Conservation (phyloP, 139 green algal genomes). For the Zygnema circumcarinatum region DNA sequence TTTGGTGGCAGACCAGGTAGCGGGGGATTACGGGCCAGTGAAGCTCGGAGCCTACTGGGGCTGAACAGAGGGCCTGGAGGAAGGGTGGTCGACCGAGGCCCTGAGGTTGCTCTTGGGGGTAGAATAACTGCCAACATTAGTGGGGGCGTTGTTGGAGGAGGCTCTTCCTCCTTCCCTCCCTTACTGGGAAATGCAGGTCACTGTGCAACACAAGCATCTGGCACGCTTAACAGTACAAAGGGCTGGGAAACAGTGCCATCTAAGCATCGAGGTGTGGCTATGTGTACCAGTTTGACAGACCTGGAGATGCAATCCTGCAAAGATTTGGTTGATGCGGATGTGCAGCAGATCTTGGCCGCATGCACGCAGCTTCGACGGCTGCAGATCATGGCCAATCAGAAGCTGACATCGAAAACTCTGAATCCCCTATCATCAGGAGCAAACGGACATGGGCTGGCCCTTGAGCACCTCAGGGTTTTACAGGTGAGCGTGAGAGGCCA, state of each 20-base stretch:
- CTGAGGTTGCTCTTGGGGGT: not conserved
- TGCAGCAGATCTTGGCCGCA: constrained; percentile 8
- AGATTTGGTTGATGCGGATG: constrained; percentile 24
- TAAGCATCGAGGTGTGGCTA: not conserved
- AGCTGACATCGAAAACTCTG: constrained; percentile 26
- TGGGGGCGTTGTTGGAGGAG: not conserved
- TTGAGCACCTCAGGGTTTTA: constrained; percentile 15
- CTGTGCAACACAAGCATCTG: not conserved
- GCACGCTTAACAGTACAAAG: not conserved
- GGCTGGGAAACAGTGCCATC: not conserved
- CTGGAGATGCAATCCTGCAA: constrained; percentile 29
- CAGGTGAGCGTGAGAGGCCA: constrained; percentile 14
- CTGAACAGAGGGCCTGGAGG: not conserved
- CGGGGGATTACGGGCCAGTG: not conserved
- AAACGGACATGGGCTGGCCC: not conserved
- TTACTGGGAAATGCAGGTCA: not conserved
- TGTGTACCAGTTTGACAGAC: not conserved
- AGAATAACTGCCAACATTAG: not conserved
- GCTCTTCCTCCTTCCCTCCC: not conserved
- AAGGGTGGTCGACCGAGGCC: not conserved
- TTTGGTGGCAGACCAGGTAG: not conserved
- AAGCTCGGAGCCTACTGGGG: not conserved
- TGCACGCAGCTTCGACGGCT: constrained; percentile 38
- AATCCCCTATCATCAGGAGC: constrained; percentile 14
- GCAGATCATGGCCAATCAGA: constrained; percentile 25